Evolutionary conservation across 2,329 filamentous ascomycete species (phyloP).

Genomic region (Xylaria sp.): DNA sequence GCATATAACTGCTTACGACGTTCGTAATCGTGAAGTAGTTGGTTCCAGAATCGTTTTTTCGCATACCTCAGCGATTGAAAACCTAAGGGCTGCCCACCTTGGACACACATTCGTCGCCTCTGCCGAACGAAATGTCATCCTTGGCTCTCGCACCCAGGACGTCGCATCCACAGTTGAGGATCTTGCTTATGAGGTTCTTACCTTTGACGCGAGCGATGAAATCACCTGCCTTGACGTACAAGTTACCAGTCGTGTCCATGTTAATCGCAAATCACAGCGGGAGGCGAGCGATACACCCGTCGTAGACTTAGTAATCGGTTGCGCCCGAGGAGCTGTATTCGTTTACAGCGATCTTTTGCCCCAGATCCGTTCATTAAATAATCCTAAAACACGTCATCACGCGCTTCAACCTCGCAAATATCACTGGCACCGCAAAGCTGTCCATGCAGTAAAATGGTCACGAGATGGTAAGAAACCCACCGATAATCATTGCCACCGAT

Average conservation of each 20-base stretch:
- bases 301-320: constrained; percentile 83
- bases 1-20: constrained; percentile 61
- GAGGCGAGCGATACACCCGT: constrained; percentile 50
- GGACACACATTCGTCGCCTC: constrained; percentile 70
- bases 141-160: constrained; percentile 63
- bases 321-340: constrained; percentile 79
- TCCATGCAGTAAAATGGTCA: constrained; percentile 91
- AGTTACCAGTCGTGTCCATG: constrained; percentile 49
- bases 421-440: constrained; percentile 91
- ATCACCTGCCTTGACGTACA: constrained; percentile 76
- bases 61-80: constrained; percentile 56
- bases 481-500: background rate
- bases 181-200: constrained; percentile 66
- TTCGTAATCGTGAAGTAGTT: constrained; percentile 46
- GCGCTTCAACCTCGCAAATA: constrained; percentile 72
- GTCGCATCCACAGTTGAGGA: constrained; percentile 52
- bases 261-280: constrained; percentile 49
- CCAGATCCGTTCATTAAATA: constrained; percentile 62
- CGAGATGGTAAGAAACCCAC: constrained; percentile 74
- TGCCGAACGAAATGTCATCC: constrained; percentile 64
- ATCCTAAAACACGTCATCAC: constrained; percentile 56
- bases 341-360: constrained; percentile 81
- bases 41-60: constrained; percentile 53
- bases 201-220: constrained; percentile 69
- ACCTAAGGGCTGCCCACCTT: constrained; percentile 62